These are phyloP conservation scores for Centaurea solstitialis DNA, from an alignment of 129 eudicot species.

Conservation along the genomic window DNA sequence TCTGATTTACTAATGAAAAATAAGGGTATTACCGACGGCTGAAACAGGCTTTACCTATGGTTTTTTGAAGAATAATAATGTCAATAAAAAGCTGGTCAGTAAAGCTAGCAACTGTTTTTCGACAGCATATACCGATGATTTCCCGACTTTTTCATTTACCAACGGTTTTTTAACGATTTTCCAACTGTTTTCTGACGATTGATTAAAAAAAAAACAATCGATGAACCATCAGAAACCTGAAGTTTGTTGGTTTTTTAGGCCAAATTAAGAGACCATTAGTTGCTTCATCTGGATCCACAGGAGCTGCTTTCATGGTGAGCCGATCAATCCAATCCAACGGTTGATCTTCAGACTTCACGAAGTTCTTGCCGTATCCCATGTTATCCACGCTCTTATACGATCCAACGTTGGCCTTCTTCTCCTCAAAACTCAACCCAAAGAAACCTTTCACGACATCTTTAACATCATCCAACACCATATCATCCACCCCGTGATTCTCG, in stretches of 20 bases:
- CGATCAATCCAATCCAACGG: conserved; percentile 63
- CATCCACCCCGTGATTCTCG: conserved; percentile 46
- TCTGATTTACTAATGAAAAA: too few species aligned
- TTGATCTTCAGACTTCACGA: conserved; percentile 44
- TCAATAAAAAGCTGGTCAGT: too few species aligned
- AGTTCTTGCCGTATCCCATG: conserved; percentile 56
- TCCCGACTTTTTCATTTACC: too few species aligned
- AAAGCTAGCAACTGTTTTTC: too few species aligned
- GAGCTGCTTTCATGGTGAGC: conserved; percentile 51
- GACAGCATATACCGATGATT: too few species aligned
- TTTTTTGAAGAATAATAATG: too few species aligned
- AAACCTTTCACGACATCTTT: conserved; percentile 47
- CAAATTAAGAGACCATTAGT: conserved; percentile 40
- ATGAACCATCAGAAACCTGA: conserved; percentile 17
- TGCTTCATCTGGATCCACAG: conserved; percentile 27
- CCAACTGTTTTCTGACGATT: too few species aligned
- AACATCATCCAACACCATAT: conserved; percentile 36
- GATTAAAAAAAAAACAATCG: too few species aligned
- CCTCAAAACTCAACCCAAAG: conserved; percentile 40
- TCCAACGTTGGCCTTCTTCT: conserved; percentile 50
- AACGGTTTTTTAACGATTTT: too few species aligned
- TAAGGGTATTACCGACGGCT: too few species aligned
- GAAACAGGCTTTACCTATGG: too few species aligned
- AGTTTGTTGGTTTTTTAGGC: conserved; percentile 46
- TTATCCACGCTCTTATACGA: conserved; percentile 44